Evolutionary conservation across 164 flowering plant genomes (phyloP).

Genomic region (Macadamia integrifolia): DNA sequence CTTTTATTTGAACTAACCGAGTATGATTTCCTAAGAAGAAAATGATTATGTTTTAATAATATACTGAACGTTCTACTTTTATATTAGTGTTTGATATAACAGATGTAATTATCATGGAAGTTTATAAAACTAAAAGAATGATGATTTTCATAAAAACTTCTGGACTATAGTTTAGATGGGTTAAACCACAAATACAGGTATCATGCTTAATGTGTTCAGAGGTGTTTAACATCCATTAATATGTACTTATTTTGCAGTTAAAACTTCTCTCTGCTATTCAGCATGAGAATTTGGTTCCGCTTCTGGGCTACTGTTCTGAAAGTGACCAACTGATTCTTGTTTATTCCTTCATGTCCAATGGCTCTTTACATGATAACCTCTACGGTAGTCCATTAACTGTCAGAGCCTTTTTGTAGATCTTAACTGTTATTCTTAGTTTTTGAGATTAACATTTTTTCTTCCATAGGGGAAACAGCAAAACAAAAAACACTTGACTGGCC

Average conservation of each 20-base stretch:
- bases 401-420: neutral
- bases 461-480: slow-evolving; percentile 61
- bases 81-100: no score
- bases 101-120: no score
- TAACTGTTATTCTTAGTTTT: slow-evolving; percentile 5
- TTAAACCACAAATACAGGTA: neutral
- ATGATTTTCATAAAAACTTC: neutral
- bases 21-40: no score
- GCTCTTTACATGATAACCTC: slow-evolving; percentile 81
- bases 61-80: no score
- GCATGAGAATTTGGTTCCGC: slow-evolving; percentile 77
- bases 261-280: slow-evolving; percentile 63
- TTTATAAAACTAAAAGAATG: no score
- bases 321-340: slow-evolving; percentile 78
- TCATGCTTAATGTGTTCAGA: neutral
- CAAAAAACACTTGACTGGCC: slow-evolving; percentile 70
- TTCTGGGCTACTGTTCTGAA: slow-evolving; percentile 71
- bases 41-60: no score
- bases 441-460: slow-evolving; percentile 1
- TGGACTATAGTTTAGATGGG: neutral
- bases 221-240: neutral
- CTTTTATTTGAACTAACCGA: no score
- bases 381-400: slow-evolving; percentile 40
- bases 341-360: slow-evolving; percentile 86
- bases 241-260: slow-evolving; percentile 36